Conservation (phyloP, 768 basidiomycete species). For the Daedalea quercina region DNA sequence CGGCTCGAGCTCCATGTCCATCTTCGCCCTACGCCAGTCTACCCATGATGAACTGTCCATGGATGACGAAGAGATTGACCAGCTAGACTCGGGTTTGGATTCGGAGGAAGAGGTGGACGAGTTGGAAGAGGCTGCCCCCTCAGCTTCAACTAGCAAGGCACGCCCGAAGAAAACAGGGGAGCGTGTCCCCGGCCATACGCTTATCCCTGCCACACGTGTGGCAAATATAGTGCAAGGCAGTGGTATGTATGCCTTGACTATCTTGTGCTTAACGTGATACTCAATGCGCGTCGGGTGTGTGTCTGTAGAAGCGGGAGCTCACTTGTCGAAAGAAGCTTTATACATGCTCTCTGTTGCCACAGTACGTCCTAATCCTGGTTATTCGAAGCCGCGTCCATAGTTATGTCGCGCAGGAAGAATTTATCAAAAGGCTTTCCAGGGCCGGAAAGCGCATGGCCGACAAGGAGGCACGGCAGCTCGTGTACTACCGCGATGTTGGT, state of each 20-base stretch:
- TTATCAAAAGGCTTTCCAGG: constrained; percentile 68
- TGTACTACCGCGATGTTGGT: constrained; percentile 78
- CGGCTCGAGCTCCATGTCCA: not conserved
- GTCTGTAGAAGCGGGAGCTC: constrained; percentile 31
- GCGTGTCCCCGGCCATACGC: constrained; percentile 57
- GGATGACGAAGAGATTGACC: constrained; percentile 58
- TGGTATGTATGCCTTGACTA: constrained; percentile 39
- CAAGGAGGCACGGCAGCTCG: constrained; percentile 46
- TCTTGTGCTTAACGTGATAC: not conserved
- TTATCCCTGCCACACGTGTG: constrained; percentile 59
- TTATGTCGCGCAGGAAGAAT: constrained; percentile 59
- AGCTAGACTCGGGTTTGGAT: constrained; percentile 53
- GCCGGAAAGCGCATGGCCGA: constrained; percentile 63
- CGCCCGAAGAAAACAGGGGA: constrained; percentile 27
- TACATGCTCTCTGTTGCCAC: constrained; percentile 74
- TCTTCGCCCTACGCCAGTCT: not conserved
- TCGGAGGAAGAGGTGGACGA: constrained; percentile 24
- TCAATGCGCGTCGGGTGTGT: not conserved
- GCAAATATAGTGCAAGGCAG: constrained; percentile 79
- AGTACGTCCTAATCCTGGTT: constrained; percentile 31
- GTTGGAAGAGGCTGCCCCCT: constrained; percentile 4
- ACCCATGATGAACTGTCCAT: not conserved
- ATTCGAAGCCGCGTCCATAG: not conserved
- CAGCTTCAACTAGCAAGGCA: constrained; percentile 14
- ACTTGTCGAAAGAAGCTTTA: constrained; percentile 67